These are phyloP conservation scores for Auricularia auricula-judae DNA, from an alignment of 768 basidiomycete species.

Conservation along the genomic window DNA sequence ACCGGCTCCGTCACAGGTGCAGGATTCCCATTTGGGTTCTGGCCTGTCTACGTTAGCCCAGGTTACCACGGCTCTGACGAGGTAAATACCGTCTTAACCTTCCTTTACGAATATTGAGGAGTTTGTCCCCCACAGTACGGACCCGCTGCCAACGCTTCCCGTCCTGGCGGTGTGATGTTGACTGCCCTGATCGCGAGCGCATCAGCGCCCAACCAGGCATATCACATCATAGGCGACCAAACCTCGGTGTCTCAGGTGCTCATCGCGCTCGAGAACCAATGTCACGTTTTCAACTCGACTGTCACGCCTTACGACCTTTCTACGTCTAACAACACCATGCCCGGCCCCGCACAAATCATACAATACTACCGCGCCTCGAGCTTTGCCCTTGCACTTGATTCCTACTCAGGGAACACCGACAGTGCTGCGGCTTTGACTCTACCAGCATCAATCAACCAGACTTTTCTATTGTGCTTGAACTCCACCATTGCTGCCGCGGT, in stretches of 20 bases:
- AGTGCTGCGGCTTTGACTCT: background rate
- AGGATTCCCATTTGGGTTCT: background rate
- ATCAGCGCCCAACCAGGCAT: background rate
- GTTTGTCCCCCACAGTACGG: background rate
- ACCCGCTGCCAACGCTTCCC: background rate
- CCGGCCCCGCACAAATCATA: conserved; percentile 6
- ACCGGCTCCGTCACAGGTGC: background rate
- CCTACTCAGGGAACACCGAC: conserved; percentile 1
- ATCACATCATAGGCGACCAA: background rate
- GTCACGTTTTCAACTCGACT: background rate
- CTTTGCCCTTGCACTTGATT: conserved; percentile 8
- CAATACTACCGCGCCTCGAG: conserved; percentile 11
- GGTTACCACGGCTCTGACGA: background rate
- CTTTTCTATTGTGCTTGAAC: conserved; percentile 11
- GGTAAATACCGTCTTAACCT: background rate
- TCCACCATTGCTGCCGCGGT: conserved; percentile 7
- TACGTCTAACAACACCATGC: background rate
- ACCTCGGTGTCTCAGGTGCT: background rate
- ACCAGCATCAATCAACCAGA: conserved; percentile 6
- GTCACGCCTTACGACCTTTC: background rate
- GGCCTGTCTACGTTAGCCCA: background rate
- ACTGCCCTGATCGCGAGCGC: background rate
- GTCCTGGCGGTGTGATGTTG: background rate
- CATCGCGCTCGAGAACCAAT: background rate
- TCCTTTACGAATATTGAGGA: background rate